Percentiles rank a stretch among this genome's conserved stretches.
Conservation (phyloP, 177 flowering plant genomes). For the Tripterygium wilfordii region DNA sequence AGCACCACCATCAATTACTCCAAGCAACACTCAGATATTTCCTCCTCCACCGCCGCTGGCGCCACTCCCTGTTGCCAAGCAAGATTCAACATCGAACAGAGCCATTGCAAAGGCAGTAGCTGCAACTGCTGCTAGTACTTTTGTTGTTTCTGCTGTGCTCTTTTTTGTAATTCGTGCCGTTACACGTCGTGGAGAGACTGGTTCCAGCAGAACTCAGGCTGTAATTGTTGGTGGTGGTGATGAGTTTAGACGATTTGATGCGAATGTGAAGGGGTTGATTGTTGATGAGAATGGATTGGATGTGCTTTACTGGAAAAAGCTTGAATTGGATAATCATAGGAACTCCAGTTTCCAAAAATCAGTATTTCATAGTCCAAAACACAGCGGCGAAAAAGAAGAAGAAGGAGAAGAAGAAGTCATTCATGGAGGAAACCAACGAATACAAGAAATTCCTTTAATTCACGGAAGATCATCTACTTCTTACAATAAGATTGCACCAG, state of each 20-base stretch:
- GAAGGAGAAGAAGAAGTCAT: slow-evolving; percentile 6
- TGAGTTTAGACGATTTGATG: slow-evolving; percentile 27
- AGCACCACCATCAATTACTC: slow-evolving; percentile 1
- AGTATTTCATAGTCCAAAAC: slow-evolving; percentile 10
- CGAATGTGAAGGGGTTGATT: slow-evolving; percentile 59
- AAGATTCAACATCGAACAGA: slow-evolving; percentile 9
- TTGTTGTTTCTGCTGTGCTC: slow-evolving; percentile 44
- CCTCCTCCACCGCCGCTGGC: slow-evolving; percentile 2
- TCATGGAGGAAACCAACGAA: slow-evolving; percentile 1
- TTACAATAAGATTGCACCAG: slow-evolving; percentile 2
- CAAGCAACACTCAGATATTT: not conserved
- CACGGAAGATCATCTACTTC: slow-evolving; percentile 36
- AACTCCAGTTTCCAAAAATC: slow-evolving; percentile 30
- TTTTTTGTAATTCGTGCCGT: slow-evolving; percentile 53
- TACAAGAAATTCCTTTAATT: slow-evolving; percentile 51
- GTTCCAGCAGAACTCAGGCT: not conserved
- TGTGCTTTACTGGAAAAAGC: slow-evolving; percentile 76
- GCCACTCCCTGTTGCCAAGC: not conserved
- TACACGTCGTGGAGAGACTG: no score
- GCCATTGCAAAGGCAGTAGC: slow-evolving; percentile 46
- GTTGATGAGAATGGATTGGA: slow-evolving; percentile 92
- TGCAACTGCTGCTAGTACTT: slow-evolving; percentile 57
- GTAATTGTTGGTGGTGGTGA: not conserved
- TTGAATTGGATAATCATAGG: slow-evolving; percentile 28
- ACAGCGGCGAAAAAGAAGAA: slow-evolving; percentile 7